Base-by-base conservation (phyloP, 2,329 filamentous ascomycete species). In the Pezicula neosporulosa region DNA sequence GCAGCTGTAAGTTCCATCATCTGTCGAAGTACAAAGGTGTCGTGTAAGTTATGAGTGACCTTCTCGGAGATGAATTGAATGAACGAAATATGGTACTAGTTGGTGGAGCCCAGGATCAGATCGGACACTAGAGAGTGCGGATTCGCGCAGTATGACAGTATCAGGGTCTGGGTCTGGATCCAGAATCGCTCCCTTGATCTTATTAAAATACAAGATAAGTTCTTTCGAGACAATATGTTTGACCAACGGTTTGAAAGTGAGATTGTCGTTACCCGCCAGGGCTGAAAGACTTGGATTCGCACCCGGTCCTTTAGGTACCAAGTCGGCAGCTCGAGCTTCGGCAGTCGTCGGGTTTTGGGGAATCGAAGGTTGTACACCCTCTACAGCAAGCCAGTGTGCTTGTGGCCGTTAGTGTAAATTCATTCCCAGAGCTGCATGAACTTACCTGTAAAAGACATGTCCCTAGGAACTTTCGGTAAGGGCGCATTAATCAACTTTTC, bases 401-500 rank as follows among this genome's bases (percentile, higher is more conserved):
- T 65, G 15, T 51, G 37, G 19, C 13, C 48, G 43, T 55, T 33
- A 61, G 63, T 16, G n/a, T n/a, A 10, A 30, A 16, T 13, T 44
- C 7, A 12, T 12, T 30, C 39, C 35, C 27, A 16, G 19, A 6
- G 15, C 10, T 42, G 15, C 4, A 3, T 19, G 5, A 9, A 60
- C 78, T 51, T 74, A 93, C 90, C 88, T 38, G 93, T 97, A 66
- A 97, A 93, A 55, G 85, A 90, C 63, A 94, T 87, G 69, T 99
- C 94, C 46, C 93, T 81, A 33, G 94, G 94, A 28, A 99, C 92
- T 70, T 95, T 97, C 24, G 94, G 94, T 59, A 99, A 72, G 4
- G 94, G 90, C 58, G 91, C 91, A 72, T 99, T 99, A 68, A 99
- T 97, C 60, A 99, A 77, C 76, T 97, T 97, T 75, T 99, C 94